Conservation (phyloP, 257 asterid genomes). For the Leptodermis oblonga region DNA sequence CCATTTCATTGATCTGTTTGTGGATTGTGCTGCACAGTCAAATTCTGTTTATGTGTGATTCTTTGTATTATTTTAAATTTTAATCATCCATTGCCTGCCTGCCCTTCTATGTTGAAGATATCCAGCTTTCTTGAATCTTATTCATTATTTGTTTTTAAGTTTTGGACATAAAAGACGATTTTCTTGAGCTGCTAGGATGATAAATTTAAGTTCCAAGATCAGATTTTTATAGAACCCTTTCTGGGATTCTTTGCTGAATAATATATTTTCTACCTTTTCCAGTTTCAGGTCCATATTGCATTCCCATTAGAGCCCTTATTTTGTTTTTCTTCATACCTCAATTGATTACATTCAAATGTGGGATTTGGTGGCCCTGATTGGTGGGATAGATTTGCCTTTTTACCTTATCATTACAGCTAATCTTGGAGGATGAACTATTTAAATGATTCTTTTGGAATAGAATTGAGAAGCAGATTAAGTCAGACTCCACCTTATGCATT, state of each 20-base stretch:
- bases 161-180: neutral
- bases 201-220: neutral
- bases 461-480: neutral
- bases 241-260: neutral
- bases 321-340: neutral
- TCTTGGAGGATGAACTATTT: neutral
- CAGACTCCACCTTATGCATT: neutral
- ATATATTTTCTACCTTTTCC: neutral
- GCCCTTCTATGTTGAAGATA: neutral
- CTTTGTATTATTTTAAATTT: neutral
- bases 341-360: neutral
- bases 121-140: neutral
- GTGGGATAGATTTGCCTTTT: neutral
- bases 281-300: slow-evolving; percentile 3
- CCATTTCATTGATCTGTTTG: neutral
- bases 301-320: neutral
- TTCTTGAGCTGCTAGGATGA: neutral
- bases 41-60: neutral
- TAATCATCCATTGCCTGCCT: neutral
- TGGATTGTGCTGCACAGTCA: neutral
- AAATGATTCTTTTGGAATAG: neutral
- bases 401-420: neutral
- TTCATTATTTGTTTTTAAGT: neutral
- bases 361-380: slow-evolving; percentile 1
- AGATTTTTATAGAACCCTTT: neutral